Conservation (phyloP, 2,329 filamentous ascomycete genomes). For the Colletotrichum sp. region DNA sequence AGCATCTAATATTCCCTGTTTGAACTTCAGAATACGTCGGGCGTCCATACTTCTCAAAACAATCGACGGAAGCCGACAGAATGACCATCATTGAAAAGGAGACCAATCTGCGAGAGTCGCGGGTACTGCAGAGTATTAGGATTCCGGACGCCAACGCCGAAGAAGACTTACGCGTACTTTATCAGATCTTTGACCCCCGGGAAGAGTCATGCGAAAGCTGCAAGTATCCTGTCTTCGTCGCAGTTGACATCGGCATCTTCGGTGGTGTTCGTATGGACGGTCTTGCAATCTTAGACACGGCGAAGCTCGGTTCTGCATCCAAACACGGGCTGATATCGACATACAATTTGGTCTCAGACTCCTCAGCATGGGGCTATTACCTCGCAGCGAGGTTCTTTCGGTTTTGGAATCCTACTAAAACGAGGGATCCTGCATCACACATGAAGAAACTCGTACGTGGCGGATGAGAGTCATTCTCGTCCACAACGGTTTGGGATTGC, state of each 20-base stretch:
- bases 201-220: neutral
- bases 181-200: neutral
- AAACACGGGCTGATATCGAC: neutral
- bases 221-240: neutral
- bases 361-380: neutral
- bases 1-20: accelerated
- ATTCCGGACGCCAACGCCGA: neutral
- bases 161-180: neutral
- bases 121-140: neutral
- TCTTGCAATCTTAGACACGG: neutral
- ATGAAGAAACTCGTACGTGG: accelerated
- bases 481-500: neutral
- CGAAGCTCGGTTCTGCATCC: neutral
- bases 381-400: neutral
- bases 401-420: accelerated
- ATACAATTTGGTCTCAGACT: neutral
- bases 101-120: neutral
- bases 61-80: neutral
- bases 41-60: neutral
- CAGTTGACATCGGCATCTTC: neutral
- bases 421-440: neutral
- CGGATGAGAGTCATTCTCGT: neutral
- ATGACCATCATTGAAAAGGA: neutral
- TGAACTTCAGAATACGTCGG: neutral
- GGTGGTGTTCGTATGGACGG: neutral